Conservation (phyloP, 2,329 filamentous ascomycete genomes). For the Pestalotiopsis sp. region DNA sequence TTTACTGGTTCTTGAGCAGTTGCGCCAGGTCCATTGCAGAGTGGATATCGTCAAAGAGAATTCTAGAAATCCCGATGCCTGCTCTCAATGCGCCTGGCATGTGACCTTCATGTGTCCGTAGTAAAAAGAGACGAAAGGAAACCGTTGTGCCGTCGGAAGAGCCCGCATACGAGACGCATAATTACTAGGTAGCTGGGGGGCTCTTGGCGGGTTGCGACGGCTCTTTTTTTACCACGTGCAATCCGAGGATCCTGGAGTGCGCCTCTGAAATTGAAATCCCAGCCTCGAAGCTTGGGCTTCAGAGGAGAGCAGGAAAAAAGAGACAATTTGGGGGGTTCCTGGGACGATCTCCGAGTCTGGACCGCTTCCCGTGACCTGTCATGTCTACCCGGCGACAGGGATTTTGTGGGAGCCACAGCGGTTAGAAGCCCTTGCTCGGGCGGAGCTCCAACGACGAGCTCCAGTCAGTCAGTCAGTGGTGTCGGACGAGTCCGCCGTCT, state of each 20-base stretch:
- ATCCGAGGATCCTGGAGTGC: background rate
- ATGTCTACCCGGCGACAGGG: slow-evolving; percentile 22
- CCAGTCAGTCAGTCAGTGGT: background rate
- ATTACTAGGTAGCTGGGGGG: background rate
- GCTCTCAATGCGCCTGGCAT: background rate
- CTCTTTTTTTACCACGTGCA: background rate
- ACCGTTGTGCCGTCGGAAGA: background rate
- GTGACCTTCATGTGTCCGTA: background rate
- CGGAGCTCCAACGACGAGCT: background rate
- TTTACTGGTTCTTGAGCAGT: background rate
- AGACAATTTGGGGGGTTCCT: background rate
- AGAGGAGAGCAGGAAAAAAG: background rate
- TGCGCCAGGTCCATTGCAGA: background rate
- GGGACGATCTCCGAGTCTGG: background rate
- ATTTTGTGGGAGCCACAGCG: slow-evolving; percentile 31
- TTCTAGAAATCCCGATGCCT: background rate
- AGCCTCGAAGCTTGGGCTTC: background rate
- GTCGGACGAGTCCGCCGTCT: background rate
- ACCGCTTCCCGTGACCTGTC: background rate
- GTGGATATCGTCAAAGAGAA: background rate
- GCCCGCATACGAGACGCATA: background rate
- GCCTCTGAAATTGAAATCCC: background rate
- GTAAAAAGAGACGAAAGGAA: background rate
- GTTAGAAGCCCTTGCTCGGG: background rate
- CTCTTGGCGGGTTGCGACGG: background rate